Evolutionary conservation across 2,329 filamentous ascomycete species (phyloP), one percentile per base, ranked within the genome.

Genomic region (Zalaria sp.): DNA sequence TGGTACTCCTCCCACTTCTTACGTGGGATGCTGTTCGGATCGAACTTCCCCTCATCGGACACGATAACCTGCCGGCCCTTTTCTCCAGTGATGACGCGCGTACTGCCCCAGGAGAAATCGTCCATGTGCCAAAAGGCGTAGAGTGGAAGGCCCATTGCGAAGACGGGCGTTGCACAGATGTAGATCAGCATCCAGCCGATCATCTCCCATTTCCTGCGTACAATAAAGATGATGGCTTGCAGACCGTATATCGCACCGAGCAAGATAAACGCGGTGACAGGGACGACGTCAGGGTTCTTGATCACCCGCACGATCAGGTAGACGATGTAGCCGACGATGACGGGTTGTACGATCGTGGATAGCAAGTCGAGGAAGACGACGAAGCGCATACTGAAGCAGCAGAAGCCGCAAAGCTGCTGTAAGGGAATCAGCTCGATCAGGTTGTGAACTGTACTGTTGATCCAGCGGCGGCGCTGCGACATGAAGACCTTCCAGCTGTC

Each of bases 1-100:
- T 98, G 91, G 62, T 96, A 98, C 56, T 98, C 91, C 62, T 98
- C 91, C 91, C 91, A 98, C 72, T 84, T 91, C 79, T 96, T 98
- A 66, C 85, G 84, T 18, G 91, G 91, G 51, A 98, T 96, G 32
- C 80, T 84, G 37, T 74, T 71, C 9, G 91, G 89, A 57, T 98
- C 91, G 57, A 96, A 98, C 63, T 94, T 95, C 68, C 91, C 91
- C 66, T 98, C 91, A 60, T 98, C 91, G 1, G 87, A 85, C 50
- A 98, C 81, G 52, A 98, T 77, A 47, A 96, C 69, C 70, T 95
- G 89, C 60, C 86, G 81, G 49, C 91, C 91, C 61, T 81, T 81
- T 60, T 98, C 91, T 59, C 91, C 91, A 5, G 84, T 91, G 49
- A 98, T 87, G 44, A 98, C 77, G 77, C 91, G 89, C 34, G 91